Base-by-base conservation (phyloP, 805 yeast species). In the Kregervanrija delftensis region DNA sequence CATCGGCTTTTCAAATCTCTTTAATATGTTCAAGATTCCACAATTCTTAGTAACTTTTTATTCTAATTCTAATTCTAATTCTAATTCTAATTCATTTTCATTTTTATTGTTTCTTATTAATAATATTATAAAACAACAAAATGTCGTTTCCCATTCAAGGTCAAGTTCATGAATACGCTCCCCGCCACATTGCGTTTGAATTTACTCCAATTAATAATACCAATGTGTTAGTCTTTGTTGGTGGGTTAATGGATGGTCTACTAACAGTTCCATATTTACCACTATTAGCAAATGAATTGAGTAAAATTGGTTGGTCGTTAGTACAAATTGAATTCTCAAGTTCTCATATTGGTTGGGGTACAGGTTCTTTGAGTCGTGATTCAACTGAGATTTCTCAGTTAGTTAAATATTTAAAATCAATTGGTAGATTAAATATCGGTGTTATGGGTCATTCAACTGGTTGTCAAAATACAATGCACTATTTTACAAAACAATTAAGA, bases 401-500 rank as follows among this genome's bases (percentile, higher is more conserved):
- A 47, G 79, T 86, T 5, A 60, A 67, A 32, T 85, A 78, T 59
- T 67, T 86, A 52, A 68, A 72, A 41, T 58, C 72, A 2, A 57
- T 62, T 3, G 39, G 46, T 11, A 61, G 76, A 40, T 54, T 65
- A 33, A 76, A 68, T 46, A 64, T 86, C 33, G 82, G 85, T 9
- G 57, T 87, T 9, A 70, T 83, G 73, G 96, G 96, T 12, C 93
- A 86, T 56, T 86, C 95, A 2, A 87, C 96, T 0, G 96, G 96
- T 0, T 78, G 86, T 40, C 96, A 87, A 61, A 90, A 87, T 55
- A 73, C 80, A 1, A 69, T 84, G 57, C 77, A 80, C 47, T 86
- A 81, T 52, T 50, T 80, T 15, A 61, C 78, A 35, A 71, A 72
- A 57, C 39, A 63, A 43, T 44, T 50, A 3, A 50, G 41, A 3